Conservation (phyloP, 1,139 yeast genomes). For the Debaryomyces udenii region DNA sequence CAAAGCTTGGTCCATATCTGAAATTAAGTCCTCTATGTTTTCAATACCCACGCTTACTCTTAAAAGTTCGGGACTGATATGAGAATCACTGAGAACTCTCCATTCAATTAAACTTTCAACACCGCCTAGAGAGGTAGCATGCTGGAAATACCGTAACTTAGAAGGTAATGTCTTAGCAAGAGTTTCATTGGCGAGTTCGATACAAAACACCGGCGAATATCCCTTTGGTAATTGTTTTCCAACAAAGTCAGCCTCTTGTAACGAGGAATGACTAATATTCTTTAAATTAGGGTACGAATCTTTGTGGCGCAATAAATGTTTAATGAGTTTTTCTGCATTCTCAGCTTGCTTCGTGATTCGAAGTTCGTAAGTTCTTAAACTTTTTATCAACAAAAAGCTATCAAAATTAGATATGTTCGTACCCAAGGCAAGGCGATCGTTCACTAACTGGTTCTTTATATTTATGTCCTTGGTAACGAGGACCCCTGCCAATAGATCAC, state of each 20-base stretch:
- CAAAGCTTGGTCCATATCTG: conserved; percentile 48
- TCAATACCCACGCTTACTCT: conserved; percentile 84
- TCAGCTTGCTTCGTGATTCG: conserved; percentile 68
- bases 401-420: conserved; percentile 80
- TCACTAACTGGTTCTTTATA: conserved; percentile 46
- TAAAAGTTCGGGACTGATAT: conserved; percentile 56
- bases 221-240: conserved; percentile 67
- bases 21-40: conserved; percentile 68
- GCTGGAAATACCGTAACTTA: conserved; percentile 70
- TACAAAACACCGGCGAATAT: conserved; percentile 75
- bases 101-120: conserved; percentile 89
- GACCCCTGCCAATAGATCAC: conserved; percentile 86
- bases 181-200: conserved; percentile 53
- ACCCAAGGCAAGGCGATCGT: conserved; percentile 72
- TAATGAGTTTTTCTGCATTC: conserved; percentile 65
- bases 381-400: conserved; percentile 70
- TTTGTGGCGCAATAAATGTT: conserved; percentile 54
- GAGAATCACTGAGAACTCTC: conserved; percentile 75
- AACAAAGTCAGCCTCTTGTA: conserved; percentile 69
- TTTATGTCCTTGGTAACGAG: conserved; percentile 61
- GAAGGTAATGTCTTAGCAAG: conserved; percentile 69
- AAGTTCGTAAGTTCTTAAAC: conserved; percentile 76
- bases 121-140: conserved; percentile 95
- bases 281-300: conserved; percentile 51
- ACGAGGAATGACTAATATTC: conserved; percentile 67